phyloP scores from a whole-genome alignment of 495 filamentous ascomycete genomes.

The Daldinia loculata region DNA sequence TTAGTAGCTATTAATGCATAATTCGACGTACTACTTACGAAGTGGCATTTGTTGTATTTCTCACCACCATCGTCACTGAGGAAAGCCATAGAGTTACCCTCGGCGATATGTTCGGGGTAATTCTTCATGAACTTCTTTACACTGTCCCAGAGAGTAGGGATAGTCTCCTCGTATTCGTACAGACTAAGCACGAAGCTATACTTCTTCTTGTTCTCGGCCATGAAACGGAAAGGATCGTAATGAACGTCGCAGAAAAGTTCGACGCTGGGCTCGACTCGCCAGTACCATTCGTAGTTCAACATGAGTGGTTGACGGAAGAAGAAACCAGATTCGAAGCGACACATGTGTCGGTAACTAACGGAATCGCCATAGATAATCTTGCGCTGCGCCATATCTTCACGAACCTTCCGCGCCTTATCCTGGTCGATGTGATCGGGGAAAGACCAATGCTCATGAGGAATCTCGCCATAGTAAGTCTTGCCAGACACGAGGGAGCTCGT shows the following conservation, averaged over 20 bases:
- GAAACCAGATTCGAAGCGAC: slow-evolving; percentile 91
- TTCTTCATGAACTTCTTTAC: slow-evolving; percentile 88
- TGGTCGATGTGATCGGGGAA: slow-evolving; percentile 88
- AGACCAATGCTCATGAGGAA: slow-evolving; percentile 87
- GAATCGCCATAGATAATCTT: slow-evolving; percentile 97
- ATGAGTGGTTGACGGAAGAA: slow-evolving; percentile 88
- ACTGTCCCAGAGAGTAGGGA: slow-evolving; percentile 94
- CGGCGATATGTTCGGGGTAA: slow-evolving; percentile 85
- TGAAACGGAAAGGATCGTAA: slow-evolving; percentile 85
- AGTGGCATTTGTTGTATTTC: slow-evolving; percentile 96
- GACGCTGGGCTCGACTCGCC: slow-evolving; percentile 89
- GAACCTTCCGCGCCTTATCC: slow-evolving; percentile 80
- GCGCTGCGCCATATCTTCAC: slow-evolving; percentile 81
- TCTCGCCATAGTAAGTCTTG: slow-evolving; percentile 85
- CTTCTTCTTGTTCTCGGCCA: slow-evolving; percentile 88
- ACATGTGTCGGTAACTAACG: slow-evolving; percentile 92
- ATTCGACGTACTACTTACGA: slow-evolving; percentile 66
- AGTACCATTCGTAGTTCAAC: slow-evolving; percentile 90
- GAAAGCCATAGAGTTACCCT: slow-evolving; percentile 88
- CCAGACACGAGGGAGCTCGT: slow-evolving; percentile 90
- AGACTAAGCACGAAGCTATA: slow-evolving; percentile 90
- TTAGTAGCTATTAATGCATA: slow-evolving; percentile 29
- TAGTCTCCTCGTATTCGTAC: slow-evolving; percentile 96
- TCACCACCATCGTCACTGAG: slow-evolving; percentile 89
- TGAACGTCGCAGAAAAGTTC: slow-evolving; percentile 87